Base-by-base conservation (phyloP, 805 yeast genomes). In the Brettanomyces naardenensis region DNA sequence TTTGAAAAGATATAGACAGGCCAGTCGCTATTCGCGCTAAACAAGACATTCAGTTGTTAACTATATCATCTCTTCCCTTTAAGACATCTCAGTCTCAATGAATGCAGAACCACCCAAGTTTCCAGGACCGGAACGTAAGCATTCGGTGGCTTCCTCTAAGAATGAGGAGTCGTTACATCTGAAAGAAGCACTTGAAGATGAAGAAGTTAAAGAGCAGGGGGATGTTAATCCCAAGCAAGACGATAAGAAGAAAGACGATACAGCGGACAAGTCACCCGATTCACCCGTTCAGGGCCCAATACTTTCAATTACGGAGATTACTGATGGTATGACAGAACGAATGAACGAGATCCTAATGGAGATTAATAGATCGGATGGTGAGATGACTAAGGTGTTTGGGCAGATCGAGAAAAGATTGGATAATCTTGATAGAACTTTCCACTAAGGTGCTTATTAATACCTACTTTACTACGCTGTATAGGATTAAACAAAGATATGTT, bases 221-320 rank as follows among this genome's bases (percentile, higher is more conserved):
- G 13, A n/a, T 15, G 30, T 20, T 13, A 11, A 17, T 9, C 14
- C 5, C 25, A 25, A 17, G 9, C 33, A 21, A 6, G 33, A 11
- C 30, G 36, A 37, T 37, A 37, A 35, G 33, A 40, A 27, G 19
- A 37, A 17, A 32, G 34, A 25, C 33, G 20, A 28, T 13, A 13
- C 28, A 5, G 20, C 25, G 6, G 39, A 5, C 18, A 14, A 14
- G 10, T 20, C 36, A n/a, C 36, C 15, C 6, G 19, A 13, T 31
- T 14, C 14, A 19, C 10, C 9, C 18, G 9, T n/a, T 15, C 31
- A n/a, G n/a, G n/a, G n/a, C n/a, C n/a, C 13, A n/a, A 32, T n/a
- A 13, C 28, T 47, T 10, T 52, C 59, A 6, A 40, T 54, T 2
- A 43, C 53, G 3, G 59, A 55, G 33, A 40, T 56, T 7, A 46